Percentiles rank a stretch among this genome's conserved stretches.
Conservation (phyloP, 495 filamentous ascomycete species). For the Pseudotulostoma volvatum region DNA sequence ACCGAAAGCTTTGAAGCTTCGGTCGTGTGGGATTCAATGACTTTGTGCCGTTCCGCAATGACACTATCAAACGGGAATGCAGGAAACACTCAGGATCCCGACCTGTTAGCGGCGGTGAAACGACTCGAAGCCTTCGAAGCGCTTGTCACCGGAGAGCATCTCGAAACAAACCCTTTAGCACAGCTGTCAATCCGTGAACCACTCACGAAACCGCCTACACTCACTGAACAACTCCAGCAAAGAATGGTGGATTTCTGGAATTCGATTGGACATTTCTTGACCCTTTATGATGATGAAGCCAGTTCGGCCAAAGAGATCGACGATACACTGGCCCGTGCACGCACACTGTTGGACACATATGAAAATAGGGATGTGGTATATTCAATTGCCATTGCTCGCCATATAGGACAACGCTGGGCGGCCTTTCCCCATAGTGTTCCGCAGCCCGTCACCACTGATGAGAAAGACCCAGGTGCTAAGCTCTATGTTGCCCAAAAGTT, state of each 20-base stretch:
- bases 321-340: slow-evolving; percentile 41
- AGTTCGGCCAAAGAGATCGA: slow-evolving; percentile 44
- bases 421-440: slow-evolving; percentile 44
- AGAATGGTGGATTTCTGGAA: slow-evolving; percentile 71
- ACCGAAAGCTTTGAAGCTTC: slow-evolving; percentile 49
- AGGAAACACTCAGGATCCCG: slow-evolving; percentile 22
- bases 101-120: slow-evolving; percentile 43
- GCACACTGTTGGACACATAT: slow-evolving; percentile 52
- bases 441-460: slow-evolving; percentile 44
- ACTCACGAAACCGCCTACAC: slow-evolving; percentile 21
- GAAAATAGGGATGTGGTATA: slow-evolving; percentile 91
- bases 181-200: slow-evolving; percentile 26
- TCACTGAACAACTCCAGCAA: slow-evolving; percentile 35
- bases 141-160: slow-evolving; percentile 50
- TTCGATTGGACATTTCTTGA: slow-evolving; percentile 53
- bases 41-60: slow-evolving; percentile 28
- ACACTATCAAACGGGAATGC: slow-evolving; percentile 20
- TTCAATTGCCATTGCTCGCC: slow-evolving; percentile 64
- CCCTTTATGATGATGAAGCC: slow-evolving; percentile 44
- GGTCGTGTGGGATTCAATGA: slow-evolving; percentile 54
- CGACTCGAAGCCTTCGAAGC: slow-evolving; percentile 61
- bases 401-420: slow-evolving; percentile 49
- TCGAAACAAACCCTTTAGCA: slow-evolving; percentile 40
- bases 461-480: slow-evolving; percentile 54
- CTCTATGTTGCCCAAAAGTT: slow-evolving; percentile 69